phyloP scores from a whole-genome alignment of 1,139 yeast species.

The Diutina sp. region DNA sequence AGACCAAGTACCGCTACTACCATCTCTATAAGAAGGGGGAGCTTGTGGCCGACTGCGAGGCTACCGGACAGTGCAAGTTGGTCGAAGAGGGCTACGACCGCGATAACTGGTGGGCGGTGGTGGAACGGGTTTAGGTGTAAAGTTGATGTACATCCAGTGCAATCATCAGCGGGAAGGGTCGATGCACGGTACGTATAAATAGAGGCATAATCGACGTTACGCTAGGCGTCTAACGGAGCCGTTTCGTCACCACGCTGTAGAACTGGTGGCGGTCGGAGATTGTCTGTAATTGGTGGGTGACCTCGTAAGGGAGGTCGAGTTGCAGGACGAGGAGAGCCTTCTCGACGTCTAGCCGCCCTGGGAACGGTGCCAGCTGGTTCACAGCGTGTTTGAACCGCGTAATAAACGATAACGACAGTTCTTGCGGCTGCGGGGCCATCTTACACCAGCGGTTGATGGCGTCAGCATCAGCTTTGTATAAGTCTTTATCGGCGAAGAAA shows the following conservation, averaged over 20 bases:
- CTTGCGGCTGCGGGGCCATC: not conserved
- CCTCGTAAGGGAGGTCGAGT: not conserved
- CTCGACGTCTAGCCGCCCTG: not conserved
- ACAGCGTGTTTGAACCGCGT: conserved; percentile 1
- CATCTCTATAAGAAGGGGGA: conserved; percentile 83
- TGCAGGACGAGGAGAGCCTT: not conserved
- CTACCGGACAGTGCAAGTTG: conserved; percentile 51
- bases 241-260: not conserved
- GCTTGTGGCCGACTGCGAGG: conserved; percentile 49
- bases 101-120: conserved; percentile 82
- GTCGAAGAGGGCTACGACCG: conserved; percentile 74
- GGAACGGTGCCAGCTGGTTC: not conserved
- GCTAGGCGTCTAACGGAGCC: not conserved
- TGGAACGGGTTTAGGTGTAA: conserved; percentile 6
- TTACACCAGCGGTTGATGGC: not conserved
- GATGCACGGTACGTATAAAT: not conserved
- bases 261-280: not conserved
- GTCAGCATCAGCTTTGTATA: not conserved
- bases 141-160: not conserved
- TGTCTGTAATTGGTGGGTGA: not conserved
- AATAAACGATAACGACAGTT: not conserved
- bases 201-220: not conserved
- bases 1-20: conserved; percentile 70
- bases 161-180: not conserved
- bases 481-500: conserved; percentile 1